Evolutionary conservation across 768 basidiomycete species (phyloP).

Genomic region (Kwoniella bestiolae): DNA sequence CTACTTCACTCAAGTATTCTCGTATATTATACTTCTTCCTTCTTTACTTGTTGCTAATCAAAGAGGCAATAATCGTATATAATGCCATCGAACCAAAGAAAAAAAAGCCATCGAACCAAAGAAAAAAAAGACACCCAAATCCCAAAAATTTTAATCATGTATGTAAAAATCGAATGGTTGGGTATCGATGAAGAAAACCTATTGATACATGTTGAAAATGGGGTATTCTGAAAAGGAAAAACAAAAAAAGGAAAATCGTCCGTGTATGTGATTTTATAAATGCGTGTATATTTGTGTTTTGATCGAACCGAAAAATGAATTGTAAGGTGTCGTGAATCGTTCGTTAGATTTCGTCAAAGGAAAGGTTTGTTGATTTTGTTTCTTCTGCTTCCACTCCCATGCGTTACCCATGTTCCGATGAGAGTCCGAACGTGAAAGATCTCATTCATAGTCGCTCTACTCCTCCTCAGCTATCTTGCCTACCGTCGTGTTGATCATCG

Average conservation of each 20-base stretch:
- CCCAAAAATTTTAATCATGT: neutral
- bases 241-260: neutral
- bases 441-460: too few relatives aligned
- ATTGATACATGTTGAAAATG: slow-evolving; percentile 3
- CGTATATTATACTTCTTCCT: neutral
- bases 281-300: neutral
- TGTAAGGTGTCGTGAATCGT: neutral
- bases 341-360: neutral
- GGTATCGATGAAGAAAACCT: neutral
- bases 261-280: slow-evolving; percentile 8
- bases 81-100: neutral
- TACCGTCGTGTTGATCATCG: neutral
- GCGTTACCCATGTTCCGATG: too few relatives aligned
- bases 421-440: too few relatives aligned
- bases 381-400: neutral
- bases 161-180: neutral
- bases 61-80: neutral
- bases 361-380: neutral
- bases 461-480: slow-evolving; percentile 19
- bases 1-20: neutral
- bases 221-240: neutral
- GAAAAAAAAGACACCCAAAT: neutral
- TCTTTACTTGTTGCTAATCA: neutral
- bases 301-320: neutral
- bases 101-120: neutral